Evolutionary conservation across 495 filamentous ascomycete genomes (phyloP), one percentile per base, ranked within the genome.

Genomic region (Friedmanniomyces endolithicus): DNA sequence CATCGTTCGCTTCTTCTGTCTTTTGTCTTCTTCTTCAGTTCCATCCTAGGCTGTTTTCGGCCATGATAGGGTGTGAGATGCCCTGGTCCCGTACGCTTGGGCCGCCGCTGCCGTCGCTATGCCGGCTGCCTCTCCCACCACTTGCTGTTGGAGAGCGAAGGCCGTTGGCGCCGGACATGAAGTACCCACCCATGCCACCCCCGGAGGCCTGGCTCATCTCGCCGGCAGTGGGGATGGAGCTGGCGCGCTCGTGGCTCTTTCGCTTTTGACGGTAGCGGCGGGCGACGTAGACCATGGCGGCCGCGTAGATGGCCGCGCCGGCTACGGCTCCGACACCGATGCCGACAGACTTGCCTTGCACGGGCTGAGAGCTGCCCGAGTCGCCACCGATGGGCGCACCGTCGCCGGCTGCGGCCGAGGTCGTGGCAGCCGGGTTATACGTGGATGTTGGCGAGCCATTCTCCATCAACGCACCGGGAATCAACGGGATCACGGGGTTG

Each of bases 21-120:
- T 31, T 41, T 41, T 16, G 12, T 3, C 12, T 6, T 25, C 17
- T 19, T 6, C 2, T 34, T 71, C 62, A 98, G 74, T 95, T 96
- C 92, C 92, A 98, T 59, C 92, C 92, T 58, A 98, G 79, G 50
- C 88, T 95, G 74, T 98, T 98, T 75, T 95, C 92, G 40, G 90
- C 87, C 76, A 90, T 94, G 55, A 98, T 86, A 3, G 92, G 92
- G 48, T 80, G 82, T 40, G 82, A 86, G 60, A 88, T 88, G 76
- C 58, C 77, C 71, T 48, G 81, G 82, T 61, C 84, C 74, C 48
- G 84, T 84, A 66, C 78, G 51, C 69, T 72, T 12, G 69, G 59
- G 7, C 65, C 67, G 39, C 83, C 82, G 67, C 82, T 82, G 22
- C 74, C 68, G 17, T 56, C 69, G 39, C 66, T 67, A 40, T 67